phyloP scores from a whole-genome alignment of 768 basidiomycete species.

The Cystofilobasidium capitatum region DNA sequence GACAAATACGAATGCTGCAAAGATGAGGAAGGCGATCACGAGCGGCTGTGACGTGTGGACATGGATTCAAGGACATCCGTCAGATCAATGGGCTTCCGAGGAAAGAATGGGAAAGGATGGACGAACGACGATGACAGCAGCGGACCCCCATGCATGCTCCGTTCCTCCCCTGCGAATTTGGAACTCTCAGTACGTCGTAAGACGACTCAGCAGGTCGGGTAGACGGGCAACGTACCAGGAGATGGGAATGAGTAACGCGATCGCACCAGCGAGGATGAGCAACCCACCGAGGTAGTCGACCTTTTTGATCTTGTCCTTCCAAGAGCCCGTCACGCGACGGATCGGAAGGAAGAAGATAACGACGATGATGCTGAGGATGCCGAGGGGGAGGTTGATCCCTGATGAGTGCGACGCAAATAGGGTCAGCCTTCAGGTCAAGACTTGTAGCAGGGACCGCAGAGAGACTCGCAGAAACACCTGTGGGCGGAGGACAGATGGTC shows the following conservation, averaged over 20 bases:
- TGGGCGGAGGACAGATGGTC: background rate
- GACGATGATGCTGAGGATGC: slow-evolving; percentile 48
- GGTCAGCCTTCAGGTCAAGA: background rate
- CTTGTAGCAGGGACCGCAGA: background rate
- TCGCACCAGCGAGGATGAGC: slow-evolving; percentile 54
- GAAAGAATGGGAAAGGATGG: background rate
- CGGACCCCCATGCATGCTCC: slow-evolving; percentile 61
- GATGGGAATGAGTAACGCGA: slow-evolving; percentile 57
- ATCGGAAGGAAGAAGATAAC: slow-evolving; percentile 58
- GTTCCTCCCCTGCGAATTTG: slow-evolving; percentile 51
- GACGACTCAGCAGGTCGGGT: slow-evolving; percentile 14
- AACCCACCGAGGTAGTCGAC: slow-evolving; percentile 56
- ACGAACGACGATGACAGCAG: slow-evolving; percentile 48
- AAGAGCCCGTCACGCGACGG: slow-evolving; percentile 56
- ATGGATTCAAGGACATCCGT: background rate
- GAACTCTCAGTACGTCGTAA: background rate
- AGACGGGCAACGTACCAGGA: slow-evolving; percentile 46
- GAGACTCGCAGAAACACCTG: background rate
- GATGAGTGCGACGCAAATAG: slow-evolving; percentile 16
- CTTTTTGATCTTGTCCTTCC: slow-evolving; percentile 53
- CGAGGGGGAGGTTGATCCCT: slow-evolving; percentile 60
- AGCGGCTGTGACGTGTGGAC: too few species aligned
- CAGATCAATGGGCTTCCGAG: background rate
- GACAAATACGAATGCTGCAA: slow-evolving; percentile 56
- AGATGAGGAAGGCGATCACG: slow-evolving; percentile 49